Evolutionary conservation across 2,329 filamentous ascomycete genomes (phyloP), one percentile per base, ranked within the genome.

Genomic region (Pseudocercospora cruenta): DNA sequence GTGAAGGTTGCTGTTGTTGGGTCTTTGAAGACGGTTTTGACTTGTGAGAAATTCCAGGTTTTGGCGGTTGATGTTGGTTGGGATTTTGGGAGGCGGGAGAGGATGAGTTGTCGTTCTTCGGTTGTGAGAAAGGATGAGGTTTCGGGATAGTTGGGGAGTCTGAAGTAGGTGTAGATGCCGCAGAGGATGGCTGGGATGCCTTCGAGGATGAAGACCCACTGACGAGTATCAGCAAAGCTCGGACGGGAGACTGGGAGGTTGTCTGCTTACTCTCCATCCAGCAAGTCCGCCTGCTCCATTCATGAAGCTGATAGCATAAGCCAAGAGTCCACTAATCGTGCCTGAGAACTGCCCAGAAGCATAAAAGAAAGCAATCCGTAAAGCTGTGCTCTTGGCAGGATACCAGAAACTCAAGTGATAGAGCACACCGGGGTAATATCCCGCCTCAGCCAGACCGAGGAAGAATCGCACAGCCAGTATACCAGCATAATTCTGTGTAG

Each of bases 61-160:
- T 73, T 72, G 12, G 65, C 63, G 12, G 57, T 59, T 0, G 68
- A 62, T 4, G 58, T 60, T 1, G 71, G 70, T 57, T 74, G 72
- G 1, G 69, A 71, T 16, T 58, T 64, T 21, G 71, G 71, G 6
- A 71, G 53, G 21, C 69, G 68, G 24, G 47, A 60, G 6, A 72
- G 24, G 8, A 74, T 64, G 0, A 66, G 53, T 10, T 58, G 28
- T 36, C 60, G 51, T 43, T 75, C 70, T 4, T 83, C 79, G 2
- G 80, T 72, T 0, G 80, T 84, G 2, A 91, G 80, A 72, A 90
- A 90, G 0, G 74, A 77, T 1, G 88, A 86, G 1, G 77, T 81
- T 2, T 77, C 78, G 1, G 88, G 87, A 68, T 87, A 90, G 73
- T 90, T 87, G 62, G 86, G 79, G 72, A 90, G 86, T 51, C 80